Base-by-base conservation (phyloP, 805 yeast species). In the Lipomyces orientalis region DNA sequence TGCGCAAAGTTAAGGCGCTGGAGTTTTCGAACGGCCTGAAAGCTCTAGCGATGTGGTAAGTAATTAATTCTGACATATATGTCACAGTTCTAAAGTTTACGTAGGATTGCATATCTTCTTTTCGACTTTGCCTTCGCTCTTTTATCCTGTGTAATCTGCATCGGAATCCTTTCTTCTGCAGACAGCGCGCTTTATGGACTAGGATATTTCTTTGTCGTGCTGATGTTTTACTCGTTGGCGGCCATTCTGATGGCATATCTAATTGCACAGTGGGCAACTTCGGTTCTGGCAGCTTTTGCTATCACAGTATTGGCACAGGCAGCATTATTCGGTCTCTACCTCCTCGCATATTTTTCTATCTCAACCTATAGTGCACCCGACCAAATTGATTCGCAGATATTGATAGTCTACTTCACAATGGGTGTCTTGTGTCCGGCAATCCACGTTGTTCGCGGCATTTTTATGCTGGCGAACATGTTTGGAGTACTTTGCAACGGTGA, bases 221-320 rank as follows among this genome's bases (percentile, higher is more conserved):
- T 77, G 35, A 37, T 75, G 56, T 65, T 77, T 8, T 77, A 74
- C 59, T 76, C 76, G 3, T 35, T 76, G 43, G 72, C 77, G 4
- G 61, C 78, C 1, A 64, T 69, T 43, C 66, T 74, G 16, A 33
- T 75, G n/a, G 61, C 78, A 0, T 77, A 66, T 60, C 71, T 73
- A 19, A 46, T 77, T 16, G 76, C 79, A 29, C 68, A 75, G 43
- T 37, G 76, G 57, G 76, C 73, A 34, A 55, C 63, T 34, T 71
- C 77, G 10, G 76, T 74, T 46, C 64, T 77, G 33, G 77, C 88
- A 3, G 78, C 79, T 4, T 77, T 77, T 70, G 79, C 79, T 0
- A 58, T 73, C n/a, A 72, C 75, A 4, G 77, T 77, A 2, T 74
- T 76, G 29, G 64, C 65, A 34, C 76, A 76, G 52, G 74, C 75